These are phyloP conservation scores for Lentinus polychrous DNA, from an alignment of 1,284 basidiomycete species.

Conservation along the genomic window DNA sequence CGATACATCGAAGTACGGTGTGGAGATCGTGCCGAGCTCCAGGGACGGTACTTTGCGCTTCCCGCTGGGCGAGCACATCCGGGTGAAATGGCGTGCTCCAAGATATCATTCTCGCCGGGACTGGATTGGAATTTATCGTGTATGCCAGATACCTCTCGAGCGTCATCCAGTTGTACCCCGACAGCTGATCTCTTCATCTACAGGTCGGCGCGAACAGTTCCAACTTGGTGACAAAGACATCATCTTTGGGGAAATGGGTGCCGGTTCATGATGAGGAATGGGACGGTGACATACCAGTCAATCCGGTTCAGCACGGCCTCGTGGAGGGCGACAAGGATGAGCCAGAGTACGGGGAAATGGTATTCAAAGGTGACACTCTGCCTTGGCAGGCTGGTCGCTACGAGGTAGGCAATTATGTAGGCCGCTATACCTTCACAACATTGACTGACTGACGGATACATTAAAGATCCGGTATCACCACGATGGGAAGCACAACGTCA, in stretches of 20 bases:
- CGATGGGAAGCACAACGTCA: constrained; percentile 94
- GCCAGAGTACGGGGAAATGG: constrained; percentile 56
- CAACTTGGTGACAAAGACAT: constrained; percentile 78
- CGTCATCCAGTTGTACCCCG: neutral
- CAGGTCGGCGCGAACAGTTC: constrained; percentile 85
- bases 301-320: constrained; percentile 32
- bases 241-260: constrained; percentile 87
- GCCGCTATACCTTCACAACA: neutral
- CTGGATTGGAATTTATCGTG: constrained; percentile 93
- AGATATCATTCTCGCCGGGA: constrained; percentile 86
- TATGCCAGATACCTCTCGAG: constrained; percentile 24
- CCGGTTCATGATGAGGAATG: constrained; percentile 90
- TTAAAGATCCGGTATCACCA: constrained; percentile 77
- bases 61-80: constrained; percentile 89
- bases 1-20: constrained; percentile 73
- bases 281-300: constrained; percentile 78
- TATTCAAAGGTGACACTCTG: constrained; percentile 72
- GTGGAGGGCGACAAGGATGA: constrained; percentile 28
- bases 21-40: constrained; percentile 52
- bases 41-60: constrained; percentile 52
- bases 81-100: constrained; percentile 84
- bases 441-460: neutral
- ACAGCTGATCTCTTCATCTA: constrained; percentile 11
- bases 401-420: constrained; percentile 54
- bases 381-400: constrained; percentile 87